Evolutionary conservation across 2,329 filamentous ascomycete genomes (phyloP), one percentile per base, ranked within the genome.

Genomic region (Talaromyces sp.): DNA sequence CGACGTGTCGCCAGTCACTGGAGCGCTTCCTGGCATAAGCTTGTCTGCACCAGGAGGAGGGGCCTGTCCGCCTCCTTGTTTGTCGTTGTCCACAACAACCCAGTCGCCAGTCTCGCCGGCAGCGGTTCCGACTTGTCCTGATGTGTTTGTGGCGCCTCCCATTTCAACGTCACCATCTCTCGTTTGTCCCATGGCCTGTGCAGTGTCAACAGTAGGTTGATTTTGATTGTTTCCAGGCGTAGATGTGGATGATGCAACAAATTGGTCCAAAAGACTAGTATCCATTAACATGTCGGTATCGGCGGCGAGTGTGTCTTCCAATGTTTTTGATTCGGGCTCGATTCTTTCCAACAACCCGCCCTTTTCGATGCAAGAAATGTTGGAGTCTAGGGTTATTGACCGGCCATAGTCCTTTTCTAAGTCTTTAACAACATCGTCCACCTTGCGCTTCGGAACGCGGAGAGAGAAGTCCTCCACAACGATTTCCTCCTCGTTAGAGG

Each of bases 371-470:
- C 91, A 88, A 42, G 85, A 82, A 8, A 93, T 82, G 27, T 84
- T 82, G 56, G 86, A 84, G 58, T 90, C 84, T 28, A 83, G 80
- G 42, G 84, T 82, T 51, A 91, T 85, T 65, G 85, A 86, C 60
- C 86, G 86, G 19, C 87, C 87, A n/a, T 90, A 82, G 2, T 85
- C 79, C 57, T 82, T 79, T 76, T 96, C 91, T 1, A 96, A 85
- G 59, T 91, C 85, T 49, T 85, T 82, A 27, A 93, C 83, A 44
- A 97, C 87, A 58, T 91, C 87, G 28, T 92, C 88, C 13, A 93
- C 75, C 65, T 72, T 75, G 64, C 71, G 72, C 58, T 73, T 76
- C 22, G 75, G 72, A 36, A 79, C 75, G 56, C 80, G 79, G 54
- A 76, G 75, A 47, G 74, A 68, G 70, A 64, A 75, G 68, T 74